A percentile compares a stretch with the other conserved stretches of the same genome.
Evolutionary conservation across 2,329 filamentous ascomycete species (phyloP).

Genomic region (Aspergillus pseudotamarii): DNA sequence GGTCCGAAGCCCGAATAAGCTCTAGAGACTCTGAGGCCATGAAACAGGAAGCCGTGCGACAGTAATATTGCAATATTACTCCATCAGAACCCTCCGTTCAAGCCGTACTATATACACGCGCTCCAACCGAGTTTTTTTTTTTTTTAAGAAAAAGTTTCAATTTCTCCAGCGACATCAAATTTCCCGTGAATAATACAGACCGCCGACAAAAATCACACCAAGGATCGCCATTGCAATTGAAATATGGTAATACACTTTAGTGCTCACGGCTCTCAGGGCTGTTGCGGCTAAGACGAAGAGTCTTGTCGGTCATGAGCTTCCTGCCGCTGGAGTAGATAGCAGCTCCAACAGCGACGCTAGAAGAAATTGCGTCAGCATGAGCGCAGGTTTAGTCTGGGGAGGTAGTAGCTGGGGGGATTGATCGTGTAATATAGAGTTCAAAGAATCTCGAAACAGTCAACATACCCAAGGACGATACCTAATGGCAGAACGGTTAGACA

Average conservation of each 20-base stretch:
- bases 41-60: slow-evolving; percentile 27
- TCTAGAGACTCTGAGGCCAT: slow-evolving; percentile 20
- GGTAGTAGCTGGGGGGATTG: slow-evolving; percentile 20
- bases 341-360: slow-evolving; percentile 69
- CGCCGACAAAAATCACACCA: slow-evolving; percentile 24
- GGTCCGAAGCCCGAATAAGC: slow-evolving; percentile 77
- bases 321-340: slow-evolving; percentile 78
- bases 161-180: slow-evolving; percentile 28
- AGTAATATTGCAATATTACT: slow-evolving; percentile 33
- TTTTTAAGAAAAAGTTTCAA: slow-evolving; percentile 22
- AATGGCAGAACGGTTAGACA: slow-evolving; percentile 30
- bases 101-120: slow-evolving; percentile 43
- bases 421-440: slow-evolving; percentile 15
- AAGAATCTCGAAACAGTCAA: slow-evolving; percentile 20
- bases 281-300: slow-evolving; percentile 81
- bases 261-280: slow-evolving; percentile 49
- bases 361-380: slow-evolving; percentile 24
- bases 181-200: slow-evolving; percentile 35
- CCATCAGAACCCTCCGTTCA: slow-evolving; percentile 29
- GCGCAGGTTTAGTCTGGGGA: slow-evolving; percentile 10
- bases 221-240: slow-evolving; percentile 32
- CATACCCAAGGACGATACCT: slow-evolving; percentile 88
- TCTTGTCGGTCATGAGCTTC: slow-evolving; percentile 89
- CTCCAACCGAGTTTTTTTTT: slow-evolving; percentile 31
- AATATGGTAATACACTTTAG: slow-evolving; percentile 41